Evolutionary conservation across 2,329 filamentous ascomycete genomes (phyloP).

Genomic region (Monilinia polystroma): DNA sequence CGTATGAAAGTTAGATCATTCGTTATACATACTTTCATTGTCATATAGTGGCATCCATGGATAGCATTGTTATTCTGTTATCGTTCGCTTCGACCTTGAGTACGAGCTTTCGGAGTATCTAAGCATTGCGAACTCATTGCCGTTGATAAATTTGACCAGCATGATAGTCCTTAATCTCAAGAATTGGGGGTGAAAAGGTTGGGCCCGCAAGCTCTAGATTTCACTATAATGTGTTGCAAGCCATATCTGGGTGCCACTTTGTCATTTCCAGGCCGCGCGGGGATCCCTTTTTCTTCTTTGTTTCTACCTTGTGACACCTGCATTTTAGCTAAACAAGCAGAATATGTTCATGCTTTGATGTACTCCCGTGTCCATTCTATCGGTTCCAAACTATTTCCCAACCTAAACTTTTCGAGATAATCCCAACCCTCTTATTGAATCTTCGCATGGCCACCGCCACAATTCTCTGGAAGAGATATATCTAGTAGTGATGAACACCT

Average conservation of each 20-base stretch:
- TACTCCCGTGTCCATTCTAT: background rate
- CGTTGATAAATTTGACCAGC: background rate
- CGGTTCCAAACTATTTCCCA: background rate
- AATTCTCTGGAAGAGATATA: background rate
- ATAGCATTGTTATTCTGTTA: background rate
- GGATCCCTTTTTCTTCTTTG: background rate
- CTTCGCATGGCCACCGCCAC: slow-evolving; percentile 3
- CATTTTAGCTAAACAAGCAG: background rate
- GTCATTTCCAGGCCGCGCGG: slow-evolving; percentile 14
- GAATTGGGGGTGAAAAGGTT: background rate
- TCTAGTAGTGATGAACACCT: background rate
- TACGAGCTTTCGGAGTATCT: background rate
- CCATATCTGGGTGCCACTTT: slow-evolving; percentile 1
- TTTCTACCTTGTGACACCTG: background rate
- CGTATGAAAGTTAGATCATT: too few relatives aligned
- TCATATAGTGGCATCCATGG: too few relatives aligned
- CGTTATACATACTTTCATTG: too few relatives aligned
- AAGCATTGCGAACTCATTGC: background rate
- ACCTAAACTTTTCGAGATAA: background rate
- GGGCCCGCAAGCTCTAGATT: background rate
- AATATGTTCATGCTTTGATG: background rate
- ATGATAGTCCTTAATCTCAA: slow-evolving; percentile 12
- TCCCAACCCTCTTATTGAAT: background rate
- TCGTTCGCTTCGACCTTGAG: background rate
- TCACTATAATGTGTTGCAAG: slow-evolving; percentile 7